Conservation (phyloP, 768 basidiomycete species). For the Clitopilus passeckerianus region DNA sequence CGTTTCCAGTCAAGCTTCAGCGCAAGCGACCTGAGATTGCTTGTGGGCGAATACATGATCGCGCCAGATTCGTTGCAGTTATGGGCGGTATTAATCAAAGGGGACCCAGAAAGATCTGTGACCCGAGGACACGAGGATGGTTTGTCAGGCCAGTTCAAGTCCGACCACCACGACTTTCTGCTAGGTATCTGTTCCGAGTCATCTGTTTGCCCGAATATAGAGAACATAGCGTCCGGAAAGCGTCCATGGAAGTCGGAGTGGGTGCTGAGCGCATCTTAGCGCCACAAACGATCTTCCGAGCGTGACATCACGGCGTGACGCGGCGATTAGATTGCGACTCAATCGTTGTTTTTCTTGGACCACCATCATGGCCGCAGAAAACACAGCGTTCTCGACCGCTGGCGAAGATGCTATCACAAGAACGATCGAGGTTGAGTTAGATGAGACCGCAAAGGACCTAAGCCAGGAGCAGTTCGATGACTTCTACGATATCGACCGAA, state of each 20-base stretch:
- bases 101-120: no score
- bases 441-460: slow-evolving; percentile 26
- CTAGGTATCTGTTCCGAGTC: no score
- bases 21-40: neutral
- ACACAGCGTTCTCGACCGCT: slow-evolving; percentile 45
- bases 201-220: no score
- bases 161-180: no score
- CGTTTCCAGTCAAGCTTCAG: neutral
- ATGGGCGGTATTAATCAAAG: no score
- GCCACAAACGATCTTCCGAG: neutral
- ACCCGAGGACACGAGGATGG: no score
- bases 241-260: no score
- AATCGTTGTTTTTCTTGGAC: neutral
- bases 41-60: neutral
- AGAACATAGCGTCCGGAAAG: neutral
- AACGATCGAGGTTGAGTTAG: slow-evolving; percentile 40
- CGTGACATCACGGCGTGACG: neutral
- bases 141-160: no score
- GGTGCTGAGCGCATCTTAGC: neutral
- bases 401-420: slow-evolving; percentile 63
- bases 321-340: neutral
- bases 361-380: slow-evolving; percentile 15
- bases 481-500: slow-evolving; percentile 76
- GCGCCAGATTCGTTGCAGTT: neutral
- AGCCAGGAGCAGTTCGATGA: slow-evolving; percentile 43